Conservation (phyloP, 495 filamentous ascomycete genomes). For the Achaetomiella virescens region DNA sequence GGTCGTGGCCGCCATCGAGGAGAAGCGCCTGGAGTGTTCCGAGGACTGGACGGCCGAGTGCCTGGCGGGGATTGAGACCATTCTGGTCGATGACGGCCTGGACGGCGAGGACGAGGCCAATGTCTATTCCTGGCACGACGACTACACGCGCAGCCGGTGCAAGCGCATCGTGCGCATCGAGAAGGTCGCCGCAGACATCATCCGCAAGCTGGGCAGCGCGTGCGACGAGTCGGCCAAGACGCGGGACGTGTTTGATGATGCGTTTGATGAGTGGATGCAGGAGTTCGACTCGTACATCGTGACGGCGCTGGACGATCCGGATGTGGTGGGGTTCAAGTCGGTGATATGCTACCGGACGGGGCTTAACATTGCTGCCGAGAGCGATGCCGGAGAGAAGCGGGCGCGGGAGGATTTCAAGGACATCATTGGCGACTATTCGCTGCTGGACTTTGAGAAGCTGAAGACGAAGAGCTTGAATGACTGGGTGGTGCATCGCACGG, state of each 20-base stretch:
- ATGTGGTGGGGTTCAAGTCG: conserved; percentile 79
- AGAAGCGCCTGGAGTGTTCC: conserved; percentile 49
- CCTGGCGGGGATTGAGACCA: conserved; percentile 65
- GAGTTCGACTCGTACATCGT: conserved; percentile 41
- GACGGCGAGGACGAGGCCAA: conserved; percentile 51
- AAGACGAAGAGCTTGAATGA: conserved; percentile 59
- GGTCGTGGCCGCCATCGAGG: conserved; percentile 54
- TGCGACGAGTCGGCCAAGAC: conserved; percentile 10
- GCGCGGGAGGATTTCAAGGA: conserved; percentile 23
- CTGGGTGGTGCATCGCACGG: conserved; percentile 55
- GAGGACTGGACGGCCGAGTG: conserved; percentile 56
- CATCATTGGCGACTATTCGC: conserved; percentile 24
- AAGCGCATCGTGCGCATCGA: conserved; percentile 84
- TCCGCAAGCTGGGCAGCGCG: conserved; percentile 42
- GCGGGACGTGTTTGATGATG: conserved; percentile 22
- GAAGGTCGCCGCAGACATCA: conserved; percentile 59
- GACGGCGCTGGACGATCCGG: conserved; percentile 51
- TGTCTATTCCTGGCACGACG: conserved; percentile 63
- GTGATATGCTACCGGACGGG: conserved; percentile 81
- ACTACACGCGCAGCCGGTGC: conserved; percentile 53
- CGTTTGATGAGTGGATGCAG: conserved; percentile 27
- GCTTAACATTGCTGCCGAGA: conserved; percentile 45
- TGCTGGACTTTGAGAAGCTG: conserved; percentile 39
- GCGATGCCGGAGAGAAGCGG: conserved; percentile 19
- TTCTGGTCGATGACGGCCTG: conserved; percentile 77